Evolutionary conservation across 192 early-diverging fungal genomes (phyloP), one percentile per base, ranked within the genome.

Genomic region (Podila minutissima): DNA sequence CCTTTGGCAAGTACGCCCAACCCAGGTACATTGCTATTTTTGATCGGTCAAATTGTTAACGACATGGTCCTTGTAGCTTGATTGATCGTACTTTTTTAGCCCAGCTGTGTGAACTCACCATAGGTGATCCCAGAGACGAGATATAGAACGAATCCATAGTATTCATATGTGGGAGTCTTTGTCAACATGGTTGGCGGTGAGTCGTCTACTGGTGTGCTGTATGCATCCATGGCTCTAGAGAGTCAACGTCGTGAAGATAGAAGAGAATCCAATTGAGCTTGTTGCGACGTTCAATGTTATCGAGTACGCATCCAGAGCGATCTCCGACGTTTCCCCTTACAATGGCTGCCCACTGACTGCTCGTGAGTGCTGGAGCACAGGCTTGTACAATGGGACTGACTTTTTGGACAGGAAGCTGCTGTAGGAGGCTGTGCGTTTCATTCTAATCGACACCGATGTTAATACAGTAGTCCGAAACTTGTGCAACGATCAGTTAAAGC

Each of bases 81-180:
- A 17, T 8, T 46, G 41, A 46, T 46, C 12, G 2, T 46, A 4
- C 1, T 37, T 41, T 41, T 41, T 41, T 12, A 12, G 46, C 59
- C 35, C 10, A 19, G 50, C 3, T 37, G 11, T 12, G 38, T 57
- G 15, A 20, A 55, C 61, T 64, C 85, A 71, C 89, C 90, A 74
- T 93, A 92, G 15, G 86, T 84, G 15, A 93, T 90, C 71, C 93
- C 89, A 4, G 95, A 94, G 5, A 90, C 87, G 20, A 97, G 85
- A 64, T 97, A 97, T 38, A 95, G 79, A 0, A 93, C 94, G 83
- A 97, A 97, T 22, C 95, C 95, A 77, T 95, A 95, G 84, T 95
- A 95, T 67, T 96, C 95, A 74, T 91, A 92, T 0, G 91, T 89
- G 17, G 93, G 93, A 13, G 90, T 94, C 57, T 91, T 92, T 48